Evolutionary conservation across 805 yeast genomes (phyloP).

Genomic region (Candida palmyrensis): DNA sequence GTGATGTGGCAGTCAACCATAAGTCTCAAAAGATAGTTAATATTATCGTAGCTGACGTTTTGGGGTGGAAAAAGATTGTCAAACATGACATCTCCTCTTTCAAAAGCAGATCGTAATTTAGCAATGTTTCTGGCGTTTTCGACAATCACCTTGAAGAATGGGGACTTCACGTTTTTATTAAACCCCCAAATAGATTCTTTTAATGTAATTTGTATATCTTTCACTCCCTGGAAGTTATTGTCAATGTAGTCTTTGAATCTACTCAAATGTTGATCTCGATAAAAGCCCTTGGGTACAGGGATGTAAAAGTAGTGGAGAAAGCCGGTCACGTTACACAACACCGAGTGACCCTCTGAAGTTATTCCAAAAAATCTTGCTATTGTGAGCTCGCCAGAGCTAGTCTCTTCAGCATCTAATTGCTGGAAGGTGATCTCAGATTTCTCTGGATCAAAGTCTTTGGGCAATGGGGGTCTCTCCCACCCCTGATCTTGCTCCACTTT

Average conservation of each 20-base stretch:
- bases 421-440: conserved; percentile 66
- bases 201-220: conserved; percentile 55
- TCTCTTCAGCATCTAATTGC: conserved; percentile 93
- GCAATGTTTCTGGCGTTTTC: conserved; percentile 63
- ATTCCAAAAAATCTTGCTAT: conserved; percentile 89
- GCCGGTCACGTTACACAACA: conserved; percentile 84
- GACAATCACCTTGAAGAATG: conserved; percentile 72
- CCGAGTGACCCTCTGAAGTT: conserved; percentile 81
- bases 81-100: conserved; percentile 68
- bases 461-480: conserved; percentile 55
- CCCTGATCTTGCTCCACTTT: conserved; percentile 25
- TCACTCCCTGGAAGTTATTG: conserved; percentile 50
- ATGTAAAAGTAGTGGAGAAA: conserved; percentile 88
- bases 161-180: conserved; percentile 68
- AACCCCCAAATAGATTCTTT: conserved; percentile 95
- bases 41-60: conserved; percentile 80
- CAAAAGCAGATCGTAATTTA: conserved; percentile 73
- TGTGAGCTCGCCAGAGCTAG: conserved; percentile 50
- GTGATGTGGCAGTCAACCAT: conserved; percentile 91
- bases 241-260: conserved; percentile 44
- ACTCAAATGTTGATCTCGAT: conserved; percentile 46
- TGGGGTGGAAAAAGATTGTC: conserved; percentile 58
- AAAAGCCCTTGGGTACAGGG: conserved; percentile 81
- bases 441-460: conserved; percentile 43
- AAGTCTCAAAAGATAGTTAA: conserved; percentile 76